These are phyloP conservation scores for Geotrichum candidum DNA, from an alignment of 1,139 yeast species.

Conservation along the genomic window DNA sequence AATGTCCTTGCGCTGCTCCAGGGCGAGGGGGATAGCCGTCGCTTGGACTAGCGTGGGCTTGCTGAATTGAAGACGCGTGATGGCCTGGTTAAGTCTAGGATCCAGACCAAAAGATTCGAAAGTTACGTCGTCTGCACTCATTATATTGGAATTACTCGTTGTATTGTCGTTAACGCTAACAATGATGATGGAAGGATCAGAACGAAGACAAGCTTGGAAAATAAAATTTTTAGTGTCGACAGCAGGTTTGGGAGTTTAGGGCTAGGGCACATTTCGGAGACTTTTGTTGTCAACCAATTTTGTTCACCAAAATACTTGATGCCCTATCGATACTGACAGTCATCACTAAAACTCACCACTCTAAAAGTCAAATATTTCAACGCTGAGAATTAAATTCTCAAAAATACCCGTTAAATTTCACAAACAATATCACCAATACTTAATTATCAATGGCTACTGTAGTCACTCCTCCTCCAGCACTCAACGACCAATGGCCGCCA, in stretches of 20 bases:
- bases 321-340: neutral
- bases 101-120: slow-evolving; percentile 47
- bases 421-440: neutral
- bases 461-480: slow-evolving; percentile 9
- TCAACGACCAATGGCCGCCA: slow-evolving; percentile 15
- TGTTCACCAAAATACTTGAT: neutral
- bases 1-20: slow-evolving; percentile 79
- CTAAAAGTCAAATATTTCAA: too few relatives aligned
- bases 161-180: neutral
- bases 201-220: neutral
- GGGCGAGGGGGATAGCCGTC: slow-evolving; percentile 84
- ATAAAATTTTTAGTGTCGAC: neutral
- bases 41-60: slow-evolving; percentile 89
- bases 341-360: too few relatives aligned
- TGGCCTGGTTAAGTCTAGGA: slow-evolving; percentile 75
- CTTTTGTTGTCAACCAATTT: neutral
- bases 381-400: neutral
- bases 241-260: slow-evolving; percentile 2
- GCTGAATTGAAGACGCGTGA: slow-evolving; percentile 63
- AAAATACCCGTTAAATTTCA: neutral
- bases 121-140: slow-evolving; percentile 13
- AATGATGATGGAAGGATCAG: neutral
- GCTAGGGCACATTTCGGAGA: neutral
- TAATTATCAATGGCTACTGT: neutral
- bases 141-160: neutral